Evolutionary conservation across 139 green algal genomes (phyloP).

Genomic region (Chlorella sp.): DNA sequence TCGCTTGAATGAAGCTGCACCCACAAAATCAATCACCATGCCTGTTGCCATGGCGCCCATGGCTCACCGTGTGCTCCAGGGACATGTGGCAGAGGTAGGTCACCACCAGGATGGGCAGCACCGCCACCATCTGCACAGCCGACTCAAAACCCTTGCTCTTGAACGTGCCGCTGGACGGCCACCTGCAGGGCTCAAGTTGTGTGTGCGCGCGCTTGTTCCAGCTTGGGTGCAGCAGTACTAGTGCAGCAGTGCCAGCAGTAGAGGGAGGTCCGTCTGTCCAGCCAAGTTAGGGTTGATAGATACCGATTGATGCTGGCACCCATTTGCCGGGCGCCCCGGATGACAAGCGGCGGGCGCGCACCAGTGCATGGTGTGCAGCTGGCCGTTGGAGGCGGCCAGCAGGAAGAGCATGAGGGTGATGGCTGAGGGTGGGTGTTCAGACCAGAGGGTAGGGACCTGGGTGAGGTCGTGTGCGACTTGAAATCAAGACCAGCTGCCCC

Average conservation of each 20-base stretch:
- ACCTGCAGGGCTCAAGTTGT: constrained; percentile 40
- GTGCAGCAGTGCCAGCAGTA: too few relatives aligned
- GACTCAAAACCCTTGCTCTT: constrained; percentile 37
- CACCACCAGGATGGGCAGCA: constrained; percentile 35
- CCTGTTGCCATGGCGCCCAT: neutral
- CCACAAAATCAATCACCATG: neutral
- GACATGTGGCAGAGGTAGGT: constrained; percentile 34
- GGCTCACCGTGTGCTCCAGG: constrained; percentile 22
- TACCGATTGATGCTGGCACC: too few relatives aligned
- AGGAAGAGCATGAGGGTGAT: constrained; percentile 34
- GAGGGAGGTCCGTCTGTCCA: too few relatives aligned
- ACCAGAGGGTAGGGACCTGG: too few relatives aligned
- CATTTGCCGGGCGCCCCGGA: too few relatives aligned
- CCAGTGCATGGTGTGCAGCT: constrained; percentile 36
- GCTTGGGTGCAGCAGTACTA: too few relatives aligned
- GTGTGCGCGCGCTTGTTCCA: too few relatives aligned
- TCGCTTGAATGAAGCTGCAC: too few relatives aligned
- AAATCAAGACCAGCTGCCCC: too few relatives aligned
- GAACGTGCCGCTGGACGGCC: constrained; percentile 18
- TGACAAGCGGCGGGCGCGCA: neutral
- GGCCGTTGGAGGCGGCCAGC: constrained; percentile 25
- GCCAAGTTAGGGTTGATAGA: too few relatives aligned
- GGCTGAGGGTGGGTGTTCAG: too few relatives aligned
- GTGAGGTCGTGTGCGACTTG: too few relatives aligned
- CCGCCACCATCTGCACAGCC: constrained; percentile 30